Percentiles rank a stretch among this genome's conserved stretches.
Evolutionary conservation across 805 yeast species (phyloP).

Genomic region (Pichia heedii): DNA sequence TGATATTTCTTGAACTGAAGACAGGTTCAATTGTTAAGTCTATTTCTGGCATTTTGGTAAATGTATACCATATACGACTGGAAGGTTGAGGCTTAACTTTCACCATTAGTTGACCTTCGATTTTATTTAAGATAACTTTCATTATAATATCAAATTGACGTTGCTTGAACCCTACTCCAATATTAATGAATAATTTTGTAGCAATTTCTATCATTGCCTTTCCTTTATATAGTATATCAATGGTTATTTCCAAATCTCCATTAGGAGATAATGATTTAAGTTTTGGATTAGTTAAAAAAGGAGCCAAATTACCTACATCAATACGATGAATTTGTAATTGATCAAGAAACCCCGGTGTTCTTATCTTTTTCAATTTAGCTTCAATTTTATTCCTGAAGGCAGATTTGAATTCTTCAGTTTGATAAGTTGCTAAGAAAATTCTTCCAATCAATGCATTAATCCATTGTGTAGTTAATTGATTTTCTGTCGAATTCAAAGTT

Average conservation of each 20-base stretch:
- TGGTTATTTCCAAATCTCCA: slow-evolving; percentile 58
- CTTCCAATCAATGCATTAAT: slow-evolving; percentile 82
- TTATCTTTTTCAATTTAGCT: slow-evolving; percentile 67
- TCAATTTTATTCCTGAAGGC: slow-evolving; percentile 51
- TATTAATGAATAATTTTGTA: slow-evolving; percentile 66
- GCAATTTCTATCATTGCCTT: slow-evolving; percentile 67
- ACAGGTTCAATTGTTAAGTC: slow-evolving; percentile 79
- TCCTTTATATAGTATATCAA: slow-evolving; percentile 65
- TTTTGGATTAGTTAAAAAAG: slow-evolving; percentile 66
- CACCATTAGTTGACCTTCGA: slow-evolving; percentile 67
- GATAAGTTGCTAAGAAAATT: slow-evolving; percentile 64
- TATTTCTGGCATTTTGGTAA: slow-evolving; percentile 68
- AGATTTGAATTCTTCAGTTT: slow-evolving; percentile 56
- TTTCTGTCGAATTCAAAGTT: slow-evolving; percentile 71
- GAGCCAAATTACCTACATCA: slow-evolving; percentile 72
- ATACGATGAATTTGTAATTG: slow-evolving; percentile 68
- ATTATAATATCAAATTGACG: slow-evolving; percentile 67
- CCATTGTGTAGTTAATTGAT: slow-evolving; percentile 82
- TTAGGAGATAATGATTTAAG: slow-evolving; percentile 66
- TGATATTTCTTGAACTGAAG: slow-evolving; percentile 76
- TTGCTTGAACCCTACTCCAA: slow-evolving; percentile 68
- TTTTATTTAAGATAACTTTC: slow-evolving; percentile 53
- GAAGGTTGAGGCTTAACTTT: slow-evolving; percentile 85
- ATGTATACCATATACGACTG: slow-evolving; percentile 83
- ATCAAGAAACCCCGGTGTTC: slow-evolving; percentile 81